Evolutionary conservation across 345 rosid genomes (phyloP), one percentile per base, ranked within the genome.

Genomic region (Clarkia xantiana): DNA sequence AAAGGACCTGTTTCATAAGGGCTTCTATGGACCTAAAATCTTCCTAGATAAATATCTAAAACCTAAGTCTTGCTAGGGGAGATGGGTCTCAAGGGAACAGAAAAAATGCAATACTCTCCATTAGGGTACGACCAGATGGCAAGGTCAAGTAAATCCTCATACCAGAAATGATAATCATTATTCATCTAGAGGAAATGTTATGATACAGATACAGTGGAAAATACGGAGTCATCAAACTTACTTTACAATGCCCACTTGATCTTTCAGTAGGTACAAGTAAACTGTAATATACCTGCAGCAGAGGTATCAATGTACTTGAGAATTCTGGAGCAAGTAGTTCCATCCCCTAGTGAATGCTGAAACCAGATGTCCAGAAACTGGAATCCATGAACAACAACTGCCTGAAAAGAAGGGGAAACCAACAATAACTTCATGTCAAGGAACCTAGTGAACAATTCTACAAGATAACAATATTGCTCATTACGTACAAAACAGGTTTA

Each of bases 301-400:
- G 79, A 71, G 47, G 70, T 57, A 65, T 84, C 81, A 44, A 81
- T 69, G 63, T 73, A 63, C 50, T 84, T 88, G 39, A 77, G 74
- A 41, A 79, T 71, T 56, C 63, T 80, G 65, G 87, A 78, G 63
- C 76, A 65, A 50, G 73, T 57, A 48, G 66, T 63, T 34, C 53
- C 53, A 47, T 69, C 71, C 57, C 76, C 81, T 59, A 75, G 80
- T 51, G 86, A 70, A 70, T 83, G 84, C 68, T 87, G 78, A 54
- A 77, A 58, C 88, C 91, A 88, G 63, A 84, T 71, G 60, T 88
- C 97, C 63, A 88, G 86, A 51, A 84, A 57, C 72, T 88, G 97
- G 71, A 88, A 88, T 29, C 97, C 97, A 52, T 88, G 97, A 54
- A 88, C 82, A 68, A 84, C 60, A 70, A 81, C 67, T 19, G 89